A percentile compares a stretch with the other conserved stretches of the same genome.
phyloP scores from a whole-genome alignment of 2,329 filamentous ascomycete genomes.

The Magnaporthiopsis poae region DNA sequence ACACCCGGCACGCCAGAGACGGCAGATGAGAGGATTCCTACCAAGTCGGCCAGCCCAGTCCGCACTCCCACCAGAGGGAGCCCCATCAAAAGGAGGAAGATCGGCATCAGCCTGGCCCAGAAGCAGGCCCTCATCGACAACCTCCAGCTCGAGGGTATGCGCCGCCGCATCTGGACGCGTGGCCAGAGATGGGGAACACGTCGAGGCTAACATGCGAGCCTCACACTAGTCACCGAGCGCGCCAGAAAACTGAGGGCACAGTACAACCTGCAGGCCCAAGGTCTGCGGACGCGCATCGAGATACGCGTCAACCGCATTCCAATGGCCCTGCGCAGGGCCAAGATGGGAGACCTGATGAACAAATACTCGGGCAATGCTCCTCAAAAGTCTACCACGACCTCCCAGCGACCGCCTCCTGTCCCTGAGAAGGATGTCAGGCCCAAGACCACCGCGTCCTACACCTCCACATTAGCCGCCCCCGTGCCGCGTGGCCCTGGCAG shows the following conservation, averaged over 20 bases:
- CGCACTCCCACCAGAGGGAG: constrained; percentile 28
- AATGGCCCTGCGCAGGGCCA: constrained; percentile 63
- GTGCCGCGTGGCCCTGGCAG: constrained; percentile 15
- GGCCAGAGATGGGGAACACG: not conserved
- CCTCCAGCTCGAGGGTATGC: constrained; percentile 73
- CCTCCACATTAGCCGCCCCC: constrained; percentile 7
- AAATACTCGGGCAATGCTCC: constrained; percentile 29
- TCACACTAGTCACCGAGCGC: constrained; percentile 66
- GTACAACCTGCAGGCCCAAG: constrained; percentile 79
- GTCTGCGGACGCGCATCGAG: constrained; percentile 75
- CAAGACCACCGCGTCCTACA: constrained; percentile 8
- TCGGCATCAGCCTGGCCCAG: constrained; percentile 57
- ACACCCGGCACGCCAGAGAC: constrained; percentile 16
- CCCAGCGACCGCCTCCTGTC: constrained; percentile 33
- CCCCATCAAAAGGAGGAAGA: constrained; percentile 52
- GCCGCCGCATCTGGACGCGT: not conserved
- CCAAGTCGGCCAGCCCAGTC: constrained; percentile 25
- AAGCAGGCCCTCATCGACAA: constrained; percentile 86
- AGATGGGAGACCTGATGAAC: constrained; percentile 67
- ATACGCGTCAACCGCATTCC: constrained; percentile 91
- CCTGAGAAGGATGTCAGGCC: constrained; percentile 36
- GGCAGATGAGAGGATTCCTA: constrained; percentile 21
- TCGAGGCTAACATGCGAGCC: not conserved
- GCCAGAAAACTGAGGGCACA: constrained; percentile 79
- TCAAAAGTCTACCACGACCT: constrained; percentile 16